These are phyloP conservation scores for Citrullus amarus DNA, from an alignment of 306 rosid genomes.

Conservation along the genomic window DNA sequence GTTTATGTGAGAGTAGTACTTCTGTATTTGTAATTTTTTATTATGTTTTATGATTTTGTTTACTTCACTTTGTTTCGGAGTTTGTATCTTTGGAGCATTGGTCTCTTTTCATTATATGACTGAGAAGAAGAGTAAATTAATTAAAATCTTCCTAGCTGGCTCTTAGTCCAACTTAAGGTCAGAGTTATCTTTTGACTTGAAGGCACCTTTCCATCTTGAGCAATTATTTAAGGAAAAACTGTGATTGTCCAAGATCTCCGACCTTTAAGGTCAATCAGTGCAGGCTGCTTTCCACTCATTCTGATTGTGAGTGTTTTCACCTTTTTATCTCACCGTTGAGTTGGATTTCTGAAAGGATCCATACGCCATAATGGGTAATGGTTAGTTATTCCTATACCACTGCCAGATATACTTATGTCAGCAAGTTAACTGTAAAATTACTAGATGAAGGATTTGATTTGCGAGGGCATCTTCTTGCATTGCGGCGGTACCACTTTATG, in stretches of 20 bases:
- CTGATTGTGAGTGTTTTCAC: neutral
- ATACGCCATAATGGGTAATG: neutral
- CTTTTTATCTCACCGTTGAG: neutral
- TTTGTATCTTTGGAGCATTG: too few relatives aligned
- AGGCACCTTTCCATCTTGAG: neutral
- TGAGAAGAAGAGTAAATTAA: too few relatives aligned
- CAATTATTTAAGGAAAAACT: neutral
- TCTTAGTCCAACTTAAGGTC: too few relatives aligned
- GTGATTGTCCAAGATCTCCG: neutral
- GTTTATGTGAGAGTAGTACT: too few relatives aligned
- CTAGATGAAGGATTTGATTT: constrained; percentile 84
- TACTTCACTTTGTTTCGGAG: too few relatives aligned
- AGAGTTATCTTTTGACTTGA: too few relatives aligned
- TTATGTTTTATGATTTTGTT: too few relatives aligned
- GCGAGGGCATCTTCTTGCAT: constrained; percentile 75
- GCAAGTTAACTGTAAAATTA: constrained; percentile 78
- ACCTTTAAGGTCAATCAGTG: neutral
- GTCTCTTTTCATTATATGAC: too few relatives aligned
- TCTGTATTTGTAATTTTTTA: too few relatives aligned
- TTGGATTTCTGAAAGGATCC: neutral
- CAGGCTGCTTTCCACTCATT: neutral
- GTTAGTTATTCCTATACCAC: constrained; percentile 30
- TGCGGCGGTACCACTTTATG: constrained; percentile 87
- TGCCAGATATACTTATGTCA: constrained; percentile 71
- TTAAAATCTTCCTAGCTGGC: too few relatives aligned